Evolutionary conservation across 768 basidiomycete genomes (phyloP).

Genomic region (Tricholoma hemisulphureum): DNA sequence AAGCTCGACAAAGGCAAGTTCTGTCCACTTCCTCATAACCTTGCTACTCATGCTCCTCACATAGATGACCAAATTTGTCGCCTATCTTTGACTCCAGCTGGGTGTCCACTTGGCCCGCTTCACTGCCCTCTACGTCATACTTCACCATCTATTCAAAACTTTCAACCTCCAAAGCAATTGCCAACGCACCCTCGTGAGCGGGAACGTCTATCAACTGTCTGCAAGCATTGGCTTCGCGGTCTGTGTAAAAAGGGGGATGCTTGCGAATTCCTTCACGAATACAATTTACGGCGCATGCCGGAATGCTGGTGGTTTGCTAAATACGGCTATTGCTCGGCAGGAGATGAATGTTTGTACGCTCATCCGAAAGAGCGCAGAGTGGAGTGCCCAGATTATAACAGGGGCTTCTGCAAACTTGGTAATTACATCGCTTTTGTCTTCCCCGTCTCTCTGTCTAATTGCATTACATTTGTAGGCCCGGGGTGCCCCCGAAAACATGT

Average conservation of each 20-base stretch:
- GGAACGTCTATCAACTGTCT: slow-evolving; percentile 86
- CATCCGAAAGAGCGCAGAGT: slow-evolving; percentile 89
- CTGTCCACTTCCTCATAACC: neutral
- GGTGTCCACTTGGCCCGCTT: slow-evolving; percentile 88
- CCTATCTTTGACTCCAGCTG: slow-evolving; percentile 73
- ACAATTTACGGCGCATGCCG: slow-evolving; percentile 96
- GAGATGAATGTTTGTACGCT: slow-evolving; percentile 96
- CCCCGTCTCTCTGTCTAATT: slow-evolving; percentile 1
- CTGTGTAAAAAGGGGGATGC: slow-evolving; percentile 97
- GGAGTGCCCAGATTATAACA: slow-evolving; percentile 93
- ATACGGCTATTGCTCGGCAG: slow-evolving; percentile 95
- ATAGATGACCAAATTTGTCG: slow-evolving; percentile 94
- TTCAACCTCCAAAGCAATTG: slow-evolving; percentile 79
- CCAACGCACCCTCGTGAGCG: slow-evolving; percentile 83
- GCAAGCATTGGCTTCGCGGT: slow-evolving; percentile 98
- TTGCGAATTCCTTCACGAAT: slow-evolving; percentile 99
- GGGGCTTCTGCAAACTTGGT: slow-evolving; percentile 96
- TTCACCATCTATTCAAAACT: slow-evolving; percentile 82
- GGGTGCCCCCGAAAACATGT: slow-evolving; percentile 90
- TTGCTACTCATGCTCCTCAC: neutral
- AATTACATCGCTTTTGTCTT: slow-evolving; percentile 23
- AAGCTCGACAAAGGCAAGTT: slow-evolving; percentile 87
- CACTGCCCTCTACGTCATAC: slow-evolving; percentile 94
- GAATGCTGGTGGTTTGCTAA: slow-evolving; percentile 99
- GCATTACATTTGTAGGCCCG: slow-evolving; percentile 54